Conservation (phyloP, 169 alveolate genomes). For the Plasmodium fragile region DNA sequence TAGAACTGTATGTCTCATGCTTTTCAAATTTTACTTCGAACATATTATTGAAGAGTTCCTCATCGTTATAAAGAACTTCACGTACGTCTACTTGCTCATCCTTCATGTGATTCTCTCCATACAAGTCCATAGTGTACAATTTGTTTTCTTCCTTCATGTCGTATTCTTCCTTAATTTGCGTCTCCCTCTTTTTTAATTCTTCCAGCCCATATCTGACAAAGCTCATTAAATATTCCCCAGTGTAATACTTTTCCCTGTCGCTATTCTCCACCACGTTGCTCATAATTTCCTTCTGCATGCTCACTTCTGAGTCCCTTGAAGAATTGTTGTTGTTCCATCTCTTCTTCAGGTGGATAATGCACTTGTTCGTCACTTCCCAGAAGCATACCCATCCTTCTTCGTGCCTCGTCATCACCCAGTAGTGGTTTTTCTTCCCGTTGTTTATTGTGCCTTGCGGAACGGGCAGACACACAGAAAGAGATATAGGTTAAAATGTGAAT, state of each 20-base stretch:
- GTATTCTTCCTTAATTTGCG: constrained; percentile 59
- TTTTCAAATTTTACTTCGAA: constrained; percentile 76
- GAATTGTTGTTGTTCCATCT: constrained; percentile 70
- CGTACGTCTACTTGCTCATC: constrained; percentile 71
- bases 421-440: constrained; percentile 80
- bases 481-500: background rate
- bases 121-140: constrained; percentile 62
- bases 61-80: constrained; percentile 64
- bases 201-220: constrained; percentile 62
- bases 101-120: constrained; percentile 51
- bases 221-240: constrained; percentile 56
- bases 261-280: constrained; percentile 13
- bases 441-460: constrained; percentile 78
- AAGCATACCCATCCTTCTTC: constrained; percentile 81
- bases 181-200: constrained; percentile 50
- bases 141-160: constrained; percentile 62
- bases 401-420: constrained; percentile 85
- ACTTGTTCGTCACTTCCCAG: constrained; percentile 85
- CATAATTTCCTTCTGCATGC: constrained; percentile 37
- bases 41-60: constrained; percentile 59
- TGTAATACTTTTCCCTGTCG: constrained; percentile 48
- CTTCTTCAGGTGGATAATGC: constrained; percentile 46
- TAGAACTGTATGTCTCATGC: constrained; percentile 62
- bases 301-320: constrained; percentile 30
- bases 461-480: too few species aligned